Evolutionary conservation across 2,329 filamentous ascomycete genomes (phyloP).

Genomic region (Metarhizium sp.): DNA sequence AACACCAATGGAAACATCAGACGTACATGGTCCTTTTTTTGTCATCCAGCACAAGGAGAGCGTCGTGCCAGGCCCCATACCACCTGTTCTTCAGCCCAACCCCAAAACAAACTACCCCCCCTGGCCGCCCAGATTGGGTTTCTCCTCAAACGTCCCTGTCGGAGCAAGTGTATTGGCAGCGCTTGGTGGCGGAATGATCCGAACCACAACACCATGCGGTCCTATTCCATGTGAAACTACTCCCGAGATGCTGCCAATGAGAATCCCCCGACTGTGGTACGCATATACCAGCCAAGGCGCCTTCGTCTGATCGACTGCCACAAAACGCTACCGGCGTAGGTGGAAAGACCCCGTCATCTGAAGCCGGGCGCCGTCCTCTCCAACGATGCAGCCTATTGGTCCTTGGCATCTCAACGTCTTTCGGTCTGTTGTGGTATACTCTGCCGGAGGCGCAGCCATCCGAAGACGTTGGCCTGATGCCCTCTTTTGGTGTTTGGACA

Average conservation of each 20-base stretch:
- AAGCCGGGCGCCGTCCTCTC: too few relatives aligned
- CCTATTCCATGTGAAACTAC: too few relatives aligned
- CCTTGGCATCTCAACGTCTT: background rate
- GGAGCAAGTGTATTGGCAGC: background rate
- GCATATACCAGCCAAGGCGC: background rate
- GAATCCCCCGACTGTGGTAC: too few relatives aligned
- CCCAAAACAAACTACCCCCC: background rate
- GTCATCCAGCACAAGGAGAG: too few relatives aligned
- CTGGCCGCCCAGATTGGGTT: background rate
- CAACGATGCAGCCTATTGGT: too few relatives aligned
- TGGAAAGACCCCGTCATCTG: background rate
- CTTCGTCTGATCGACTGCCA: background rate
- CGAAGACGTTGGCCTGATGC: background rate
- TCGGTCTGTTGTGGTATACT: background rate
- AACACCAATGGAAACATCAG: too few relatives aligned
- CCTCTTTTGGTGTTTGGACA: background rate
- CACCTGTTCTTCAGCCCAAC: background rate
- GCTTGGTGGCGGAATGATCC: too few relatives aligned
- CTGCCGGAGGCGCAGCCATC: background rate
- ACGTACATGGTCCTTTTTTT: too few relatives aligned
- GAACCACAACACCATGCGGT: too few relatives aligned
- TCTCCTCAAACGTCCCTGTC: background rate
- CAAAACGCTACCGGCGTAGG: background rate
- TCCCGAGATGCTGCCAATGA: too few relatives aligned
- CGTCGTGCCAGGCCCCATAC: background rate